These are phyloP conservation scores for Vaccinium corymbosum DNA, from an alignment of 148 eudicot genomes.

Conservation along the genomic window DNA sequence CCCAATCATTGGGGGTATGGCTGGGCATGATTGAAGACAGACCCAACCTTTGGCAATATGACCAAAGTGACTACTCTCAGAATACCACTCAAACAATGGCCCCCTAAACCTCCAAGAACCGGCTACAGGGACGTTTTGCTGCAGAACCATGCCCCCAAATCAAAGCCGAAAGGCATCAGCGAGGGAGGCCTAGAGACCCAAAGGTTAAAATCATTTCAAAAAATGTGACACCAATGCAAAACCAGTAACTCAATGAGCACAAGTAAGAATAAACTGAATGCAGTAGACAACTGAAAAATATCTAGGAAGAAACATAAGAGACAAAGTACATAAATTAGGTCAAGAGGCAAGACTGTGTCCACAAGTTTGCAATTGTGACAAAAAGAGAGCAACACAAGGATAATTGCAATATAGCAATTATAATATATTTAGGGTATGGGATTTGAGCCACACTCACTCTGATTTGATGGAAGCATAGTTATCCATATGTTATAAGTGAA, in stretches of 20 bases:
- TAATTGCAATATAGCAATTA: background rate
- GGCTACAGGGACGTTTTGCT: too few species aligned
- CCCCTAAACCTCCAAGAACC: too few species aligned
- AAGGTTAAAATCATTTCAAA: background rate
- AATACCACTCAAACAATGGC: too few species aligned
- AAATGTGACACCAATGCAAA: background rate
- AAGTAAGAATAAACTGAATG: background rate
- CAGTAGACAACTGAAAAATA: background rate
- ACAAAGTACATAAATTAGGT: background rate
- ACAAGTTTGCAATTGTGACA: background rate
- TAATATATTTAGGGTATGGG: background rate
- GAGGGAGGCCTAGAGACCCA: too few species aligned
- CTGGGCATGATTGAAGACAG: too few species aligned
- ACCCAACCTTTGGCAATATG: too few species aligned
- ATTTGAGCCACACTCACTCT: background rate
- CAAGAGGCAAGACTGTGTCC: background rate
- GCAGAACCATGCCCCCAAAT: too few species aligned
- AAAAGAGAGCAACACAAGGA: background rate
- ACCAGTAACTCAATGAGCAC: constrained; percentile 1
- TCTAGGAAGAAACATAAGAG: background rate
- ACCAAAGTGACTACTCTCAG: too few species aligned
- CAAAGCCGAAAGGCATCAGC: too few species aligned
- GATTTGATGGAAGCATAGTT: background rate
- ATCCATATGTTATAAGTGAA: background rate
- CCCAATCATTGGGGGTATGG: too few species aligned